Evolutionary conservation across 1,284 basidiomycete genomes (phyloP).

Genomic region (Pisolithus thermaeus): DNA sequence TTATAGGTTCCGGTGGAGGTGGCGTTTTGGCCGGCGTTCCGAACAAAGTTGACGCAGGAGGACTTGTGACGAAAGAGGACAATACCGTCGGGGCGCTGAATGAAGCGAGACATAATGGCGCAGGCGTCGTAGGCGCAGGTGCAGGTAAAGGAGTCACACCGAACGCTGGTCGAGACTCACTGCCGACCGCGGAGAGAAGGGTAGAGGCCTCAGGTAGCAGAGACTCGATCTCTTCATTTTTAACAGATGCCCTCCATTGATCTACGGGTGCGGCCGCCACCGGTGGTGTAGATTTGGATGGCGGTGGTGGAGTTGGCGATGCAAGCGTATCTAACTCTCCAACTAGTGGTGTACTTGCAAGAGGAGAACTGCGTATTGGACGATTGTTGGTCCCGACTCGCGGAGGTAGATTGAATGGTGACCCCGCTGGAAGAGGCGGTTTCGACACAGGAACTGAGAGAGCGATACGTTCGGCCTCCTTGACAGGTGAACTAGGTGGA

Average conservation of each 20-base stretch:
- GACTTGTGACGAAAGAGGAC: neutral
- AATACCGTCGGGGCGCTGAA: neutral
- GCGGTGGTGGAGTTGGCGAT: conserved; percentile 20
- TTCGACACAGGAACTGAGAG: conserved; percentile 22
- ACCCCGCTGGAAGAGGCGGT: conserved; percentile 10
- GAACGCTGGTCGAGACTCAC: conserved; percentile 8
- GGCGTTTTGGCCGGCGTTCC: neutral
- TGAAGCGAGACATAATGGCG: neutral
- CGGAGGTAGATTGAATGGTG: conserved; percentile 37
- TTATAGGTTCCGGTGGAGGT: conserved; percentile 5
- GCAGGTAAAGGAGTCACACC: conserved; percentile 6
- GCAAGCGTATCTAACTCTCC: conserved; percentile 32
- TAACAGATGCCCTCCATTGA: conserved; percentile 17
- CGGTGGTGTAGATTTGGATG: conserved; percentile 16
- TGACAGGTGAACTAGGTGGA: conserved; percentile 52
- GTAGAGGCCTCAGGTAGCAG: conserved; percentile 41
- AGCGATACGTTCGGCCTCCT: conserved; percentile 29
- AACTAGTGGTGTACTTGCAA: conserved; percentile 46
- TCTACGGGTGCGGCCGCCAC: conserved; percentile 27
- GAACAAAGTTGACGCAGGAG: neutral
- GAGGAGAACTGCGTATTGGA: conserved; percentile 57
- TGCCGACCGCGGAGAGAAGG: conserved; percentile 15
- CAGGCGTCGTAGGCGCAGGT: neutral
- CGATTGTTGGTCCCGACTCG: conserved; percentile 44
- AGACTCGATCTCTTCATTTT: conserved; percentile 12